These are phyloP conservation scores for Hirsutella thompsonii DNA, from an alignment of 2,329 filamentous ascomycete genomes.

Conservation along the genomic window DNA sequence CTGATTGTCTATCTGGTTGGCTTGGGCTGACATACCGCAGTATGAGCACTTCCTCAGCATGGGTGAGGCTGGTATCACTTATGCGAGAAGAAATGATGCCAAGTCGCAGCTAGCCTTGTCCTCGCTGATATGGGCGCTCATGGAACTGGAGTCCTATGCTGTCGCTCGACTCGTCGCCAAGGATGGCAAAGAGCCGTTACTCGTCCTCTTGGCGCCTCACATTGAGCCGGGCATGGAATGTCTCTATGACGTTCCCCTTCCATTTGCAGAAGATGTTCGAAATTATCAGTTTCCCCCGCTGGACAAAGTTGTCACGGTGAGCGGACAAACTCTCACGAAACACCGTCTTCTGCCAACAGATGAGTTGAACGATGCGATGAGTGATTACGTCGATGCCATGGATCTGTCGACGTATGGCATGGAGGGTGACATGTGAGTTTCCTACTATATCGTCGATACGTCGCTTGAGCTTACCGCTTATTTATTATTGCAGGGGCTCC, in stretches of 20 bases:
- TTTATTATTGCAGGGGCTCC: constrained; percentile 23
- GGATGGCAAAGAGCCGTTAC: constrained; percentile 62
- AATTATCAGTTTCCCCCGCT: constrained; percentile 86
- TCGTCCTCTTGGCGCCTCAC: constrained; percentile 68
- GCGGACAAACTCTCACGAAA: constrained; percentile 64
- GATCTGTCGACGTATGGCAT: constrained; percentile 60
- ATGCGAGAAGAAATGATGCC: constrained; percentile 67
- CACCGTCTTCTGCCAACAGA: constrained; percentile 73
- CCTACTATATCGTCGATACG: background rate
- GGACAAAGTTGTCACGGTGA: constrained; percentile 78
- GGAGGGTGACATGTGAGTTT: constrained; percentile 59
- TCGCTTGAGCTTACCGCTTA: constrained; percentile 1
- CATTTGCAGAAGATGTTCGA: constrained; percentile 85
- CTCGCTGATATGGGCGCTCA: constrained; percentile 77
- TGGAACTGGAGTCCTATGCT: constrained; percentile 74
- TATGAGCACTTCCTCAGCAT: constrained; percentile 79
- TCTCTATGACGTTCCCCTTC: constrained; percentile 78
- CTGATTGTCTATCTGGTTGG: too few species aligned
- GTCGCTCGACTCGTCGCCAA: constrained; percentile 78
- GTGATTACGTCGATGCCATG: constrained; percentile 86
- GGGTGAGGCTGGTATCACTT: constrained; percentile 65
- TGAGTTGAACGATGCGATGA: constrained; percentile 69
- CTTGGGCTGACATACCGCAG: constrained; percentile 21
- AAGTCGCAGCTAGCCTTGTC: constrained; percentile 76
- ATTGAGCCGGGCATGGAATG: constrained; percentile 73